Evolutionary conservation across 305 asterid species (phyloP).

Genomic region (Withania somnifera): DNA sequence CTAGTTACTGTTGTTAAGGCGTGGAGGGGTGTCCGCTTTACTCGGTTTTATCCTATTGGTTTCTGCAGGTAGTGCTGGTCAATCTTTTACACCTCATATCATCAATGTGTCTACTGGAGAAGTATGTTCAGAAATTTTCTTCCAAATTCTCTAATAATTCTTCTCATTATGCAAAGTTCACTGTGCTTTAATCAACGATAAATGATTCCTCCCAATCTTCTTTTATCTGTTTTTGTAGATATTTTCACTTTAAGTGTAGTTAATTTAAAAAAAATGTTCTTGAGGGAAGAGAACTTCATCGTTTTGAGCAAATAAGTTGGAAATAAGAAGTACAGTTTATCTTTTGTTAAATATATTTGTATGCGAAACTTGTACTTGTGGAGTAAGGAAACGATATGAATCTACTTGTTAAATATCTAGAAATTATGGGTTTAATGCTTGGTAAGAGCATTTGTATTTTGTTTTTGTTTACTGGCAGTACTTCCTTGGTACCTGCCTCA

Average conservation of each 20-base stretch:
- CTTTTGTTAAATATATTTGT: not conserved
- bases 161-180: not conserved
- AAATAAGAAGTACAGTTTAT: not conserved
- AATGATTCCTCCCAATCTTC: not conserved
- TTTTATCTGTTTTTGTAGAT: not conserved
- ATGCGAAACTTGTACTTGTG: not conserved
- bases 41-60: not conserved
- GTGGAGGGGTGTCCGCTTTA: not conserved
- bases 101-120: constrained; percentile 35
- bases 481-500: not conserved
- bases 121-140: constrained; percentile 16
- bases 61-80: constrained; percentile 37
- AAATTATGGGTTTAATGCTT: not conserved
- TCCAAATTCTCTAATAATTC: not conserved
- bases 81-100: constrained; percentile 33
- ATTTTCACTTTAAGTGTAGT: not conserved
- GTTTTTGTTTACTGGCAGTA: not conserved
- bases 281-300: not conserved
- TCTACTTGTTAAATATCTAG: not conserved
- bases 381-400: not conserved
- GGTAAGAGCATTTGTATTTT: not conserved
- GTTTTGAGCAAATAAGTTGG: not conserved
- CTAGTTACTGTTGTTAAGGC: too few species aligned
- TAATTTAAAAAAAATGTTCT: not conserved
- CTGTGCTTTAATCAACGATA: not conserved